phyloP scores from a whole-genome alignment of 2,329 filamentous ascomycete species.

The Curvularia eragrostidis region DNA sequence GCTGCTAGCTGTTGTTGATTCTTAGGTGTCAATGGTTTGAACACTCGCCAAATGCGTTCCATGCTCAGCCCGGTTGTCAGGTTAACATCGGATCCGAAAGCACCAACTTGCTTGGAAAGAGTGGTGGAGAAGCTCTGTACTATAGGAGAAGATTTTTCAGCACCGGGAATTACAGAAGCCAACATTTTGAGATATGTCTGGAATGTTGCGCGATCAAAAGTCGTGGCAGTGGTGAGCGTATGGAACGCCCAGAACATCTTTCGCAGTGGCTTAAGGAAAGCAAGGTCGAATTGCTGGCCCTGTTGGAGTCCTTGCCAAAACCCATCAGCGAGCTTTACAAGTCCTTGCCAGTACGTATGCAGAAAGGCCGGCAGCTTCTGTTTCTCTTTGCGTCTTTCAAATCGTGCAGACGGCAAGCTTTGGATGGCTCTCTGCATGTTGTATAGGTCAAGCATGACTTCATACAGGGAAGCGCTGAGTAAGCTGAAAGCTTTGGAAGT shows the following conservation, averaged over 20 bases:
- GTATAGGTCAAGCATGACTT: constrained; percentile 37
- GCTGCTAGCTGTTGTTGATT: constrained; percentile 48
- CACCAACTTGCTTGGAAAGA: constrained; percentile 37
- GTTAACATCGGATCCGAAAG: constrained; percentile 73
- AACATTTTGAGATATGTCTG: constrained; percentile 59
- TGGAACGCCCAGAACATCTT: constrained; percentile 60
- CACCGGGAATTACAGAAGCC: constrained; percentile 19
- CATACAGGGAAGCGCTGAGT: constrained; percentile 38
- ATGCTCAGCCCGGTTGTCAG: constrained; percentile 79
- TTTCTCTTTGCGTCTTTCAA: constrained; percentile 46
- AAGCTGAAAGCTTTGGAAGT: constrained; percentile 11
- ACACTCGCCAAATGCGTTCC: constrained; percentile 76
- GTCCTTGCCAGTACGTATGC: constrained; percentile 31
- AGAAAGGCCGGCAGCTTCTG: constrained; percentile 45
- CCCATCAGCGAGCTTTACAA: constrained; percentile 28
- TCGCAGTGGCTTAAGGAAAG: constrained; percentile 36
- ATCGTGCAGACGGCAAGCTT: constrained; percentile 36
- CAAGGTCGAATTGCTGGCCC: constrained; percentile 18
- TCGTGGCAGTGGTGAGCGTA: constrained; percentile 48
- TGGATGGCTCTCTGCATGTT: constrained; percentile 42
- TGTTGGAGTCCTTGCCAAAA: constrained; percentile 18
- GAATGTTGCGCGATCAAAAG: constrained; percentile 61
- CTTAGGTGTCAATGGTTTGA: constrained; percentile 66
- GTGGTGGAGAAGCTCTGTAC: constrained; percentile 36
- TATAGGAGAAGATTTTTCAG: constrained; percentile 18